Conservation (phyloP, 495 filamentous ascomycete species). For the Xylaria cubensis region DNA sequence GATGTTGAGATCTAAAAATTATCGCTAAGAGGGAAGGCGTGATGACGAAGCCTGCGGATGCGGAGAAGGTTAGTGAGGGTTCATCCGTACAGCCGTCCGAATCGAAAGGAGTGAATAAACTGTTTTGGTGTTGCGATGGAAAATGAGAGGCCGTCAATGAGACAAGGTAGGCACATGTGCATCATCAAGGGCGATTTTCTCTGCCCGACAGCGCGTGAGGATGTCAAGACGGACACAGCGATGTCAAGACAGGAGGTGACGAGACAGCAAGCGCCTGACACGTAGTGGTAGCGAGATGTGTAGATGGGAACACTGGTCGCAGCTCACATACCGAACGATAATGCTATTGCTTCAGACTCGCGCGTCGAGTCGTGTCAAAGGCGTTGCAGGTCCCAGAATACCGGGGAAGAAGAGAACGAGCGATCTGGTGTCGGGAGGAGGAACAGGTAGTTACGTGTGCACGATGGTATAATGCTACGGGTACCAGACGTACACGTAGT, state of each 20-base stretch:
- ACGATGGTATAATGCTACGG: conserved; percentile 13
- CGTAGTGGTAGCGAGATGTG: background rate
- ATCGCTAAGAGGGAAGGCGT: conserved; percentile 34
- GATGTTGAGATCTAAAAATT: conserved; percentile 39
- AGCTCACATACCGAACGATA: conserved; percentile 28
- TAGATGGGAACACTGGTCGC: conserved; percentile 3
- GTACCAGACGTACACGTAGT: conserved; percentile 20
- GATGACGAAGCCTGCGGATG: conserved; percentile 34
- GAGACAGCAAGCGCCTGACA: conserved; percentile 7
- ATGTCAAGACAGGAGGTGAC: conserved; percentile 9
- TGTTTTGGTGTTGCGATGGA: conserved; percentile 5
- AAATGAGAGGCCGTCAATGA: background rate
- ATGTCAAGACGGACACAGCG: background rate
- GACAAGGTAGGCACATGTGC: conserved; percentile 7
- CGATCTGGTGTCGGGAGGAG: conserved; percentile 16
- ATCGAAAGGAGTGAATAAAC: background rate
- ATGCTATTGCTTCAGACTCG: conserved; percentile 27
- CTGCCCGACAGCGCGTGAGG: conserved; percentile 6
- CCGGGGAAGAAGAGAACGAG: conserved; percentile 25
- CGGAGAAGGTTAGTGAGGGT: conserved; percentile 29
- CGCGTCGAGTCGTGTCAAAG: conserved; percentile 27
- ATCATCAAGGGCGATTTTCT: background rate
- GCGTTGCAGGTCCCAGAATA: conserved; percentile 26
- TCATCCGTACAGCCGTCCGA: conserved; percentile 10
- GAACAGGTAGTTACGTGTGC: conserved; percentile 17